These are phyloP conservation scores for Kentomonas sorsogonicus DNA, from an alignment of 208 protist species.

Conservation along the genomic window DNA sequence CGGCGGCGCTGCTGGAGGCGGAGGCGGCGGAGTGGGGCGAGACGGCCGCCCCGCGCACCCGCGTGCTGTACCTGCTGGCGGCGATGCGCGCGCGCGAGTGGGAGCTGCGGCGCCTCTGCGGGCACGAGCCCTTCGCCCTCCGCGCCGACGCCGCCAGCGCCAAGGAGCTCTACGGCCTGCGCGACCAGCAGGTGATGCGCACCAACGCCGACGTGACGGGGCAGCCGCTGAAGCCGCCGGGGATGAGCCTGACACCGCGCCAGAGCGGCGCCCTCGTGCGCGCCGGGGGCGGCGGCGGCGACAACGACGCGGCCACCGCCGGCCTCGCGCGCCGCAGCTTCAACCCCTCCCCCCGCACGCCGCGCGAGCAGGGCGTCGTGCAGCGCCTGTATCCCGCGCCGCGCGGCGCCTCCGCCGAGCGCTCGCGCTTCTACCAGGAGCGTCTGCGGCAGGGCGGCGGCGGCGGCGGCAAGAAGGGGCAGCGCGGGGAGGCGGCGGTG, in stretches of 20 bases:
- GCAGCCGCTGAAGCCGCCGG: conserved; percentile 7
- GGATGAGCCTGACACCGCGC: not conserved
- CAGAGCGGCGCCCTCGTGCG: not conserved
- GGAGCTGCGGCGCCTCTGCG: conserved; percentile 1
- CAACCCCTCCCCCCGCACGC: not conserved
- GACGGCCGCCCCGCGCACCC: conserved; percentile 20
- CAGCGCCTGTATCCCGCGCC: conserved; percentile 19
- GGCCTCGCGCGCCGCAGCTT: conserved; percentile 6
- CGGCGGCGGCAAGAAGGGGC: conserved; percentile 18
- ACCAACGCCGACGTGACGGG: conserved; percentile 24
- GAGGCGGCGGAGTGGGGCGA: conserved; percentile 30
- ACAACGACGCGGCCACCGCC: not conserved
- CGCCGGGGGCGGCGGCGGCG: not conserved
- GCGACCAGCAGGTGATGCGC: conserved; percentile 18
- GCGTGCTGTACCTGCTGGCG: conserved; percentile 20
- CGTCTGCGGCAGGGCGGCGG: conserved; percentile 17
- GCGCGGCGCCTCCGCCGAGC: not conserved
- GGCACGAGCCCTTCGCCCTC: conserved; percentile 3
- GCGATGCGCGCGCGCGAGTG: conserved; percentile 33
- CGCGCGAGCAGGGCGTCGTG: not conserved
- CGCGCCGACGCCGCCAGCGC: conserved; percentile 14
- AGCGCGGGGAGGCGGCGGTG: conserved; percentile 4
- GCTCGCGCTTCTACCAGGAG: conserved; percentile 15
- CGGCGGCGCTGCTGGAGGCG: conserved; percentile 16
- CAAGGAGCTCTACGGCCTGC: conserved; percentile 23